These are phyloP conservation scores for Sporothrix dimorphospora DNA, from an alignment of 2,329 filamentous ascomycete species.

Conservation along the genomic window DNA sequence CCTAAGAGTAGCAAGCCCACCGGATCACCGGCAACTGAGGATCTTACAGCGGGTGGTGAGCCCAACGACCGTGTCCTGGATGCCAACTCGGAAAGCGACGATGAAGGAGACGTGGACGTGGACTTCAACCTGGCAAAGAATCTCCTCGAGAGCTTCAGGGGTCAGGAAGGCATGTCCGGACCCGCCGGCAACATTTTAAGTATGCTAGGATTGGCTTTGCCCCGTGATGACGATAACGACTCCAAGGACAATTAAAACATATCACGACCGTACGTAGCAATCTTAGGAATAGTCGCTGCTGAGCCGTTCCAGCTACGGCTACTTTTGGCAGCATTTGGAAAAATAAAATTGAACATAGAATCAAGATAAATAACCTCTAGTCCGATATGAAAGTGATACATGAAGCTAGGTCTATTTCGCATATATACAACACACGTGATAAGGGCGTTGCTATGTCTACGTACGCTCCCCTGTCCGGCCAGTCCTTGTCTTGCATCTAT, in stretches of 20 bases:
- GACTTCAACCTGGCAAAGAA: constrained; percentile 91
- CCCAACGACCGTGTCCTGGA: background rate
- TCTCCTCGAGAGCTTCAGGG: constrained; percentile 88
- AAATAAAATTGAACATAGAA: background rate
- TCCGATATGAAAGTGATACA: background rate
- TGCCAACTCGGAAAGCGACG: constrained; percentile 48
- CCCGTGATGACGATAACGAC: constrained; percentile 71
- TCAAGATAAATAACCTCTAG: background rate
- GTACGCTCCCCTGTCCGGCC: too few species aligned
- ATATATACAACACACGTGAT: background rate
- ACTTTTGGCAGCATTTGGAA: background rate
- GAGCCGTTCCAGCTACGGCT: background rate
- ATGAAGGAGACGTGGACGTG: constrained; percentile 67
- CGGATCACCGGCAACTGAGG: constrained; percentile 38
- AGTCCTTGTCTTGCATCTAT: background rate
- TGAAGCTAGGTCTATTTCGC: background rate
- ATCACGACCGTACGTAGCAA: constrained; percentile 45
- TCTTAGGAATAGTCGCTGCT: background rate
- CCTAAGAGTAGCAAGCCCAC: constrained; percentile 39
- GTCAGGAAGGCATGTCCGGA: constrained; percentile 81
- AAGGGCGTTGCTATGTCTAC: background rate
- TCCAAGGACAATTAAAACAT: constrained; percentile 50
- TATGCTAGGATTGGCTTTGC: constrained; percentile 81
- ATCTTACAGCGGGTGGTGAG: background rate
- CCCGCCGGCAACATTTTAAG: constrained; percentile 86